Evolutionary conservation across 176 grass and related monocot species (phyloP).

Genomic region (Carex littledalei): DNA sequence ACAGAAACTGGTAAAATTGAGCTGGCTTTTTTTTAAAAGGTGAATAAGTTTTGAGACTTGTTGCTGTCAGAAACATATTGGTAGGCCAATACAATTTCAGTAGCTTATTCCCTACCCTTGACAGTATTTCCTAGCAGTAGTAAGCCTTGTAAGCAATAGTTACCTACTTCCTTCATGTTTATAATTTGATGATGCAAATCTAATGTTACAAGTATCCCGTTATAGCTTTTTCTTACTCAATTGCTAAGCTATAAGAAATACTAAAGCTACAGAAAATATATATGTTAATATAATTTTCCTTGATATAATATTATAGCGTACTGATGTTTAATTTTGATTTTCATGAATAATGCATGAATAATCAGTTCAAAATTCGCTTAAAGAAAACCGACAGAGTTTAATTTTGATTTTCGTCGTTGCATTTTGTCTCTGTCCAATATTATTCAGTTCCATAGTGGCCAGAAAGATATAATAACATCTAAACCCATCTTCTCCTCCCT

Average conservation of each 20-base stretch:
- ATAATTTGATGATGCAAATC: background rate
- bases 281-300: background rate
- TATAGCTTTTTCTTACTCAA: background rate
- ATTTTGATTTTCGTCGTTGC: background rate
- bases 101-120: background rate
- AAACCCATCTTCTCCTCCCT: background rate
- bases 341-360: background rate
- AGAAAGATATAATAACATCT: background rate
- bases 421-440: background rate
- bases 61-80: background rate
- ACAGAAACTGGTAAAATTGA: background rate
- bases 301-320: background rate
- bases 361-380: background rate
- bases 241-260: background rate
- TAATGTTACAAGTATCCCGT: background rate
- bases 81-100: background rate
- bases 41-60: background rate
- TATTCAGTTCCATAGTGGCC: background rate
- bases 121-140: background rate
- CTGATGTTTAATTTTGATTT: background rate
- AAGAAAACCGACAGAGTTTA: background rate
- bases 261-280: background rate
- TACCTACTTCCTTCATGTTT: background rate
- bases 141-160: background rate
- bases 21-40: background rate